phyloP scores from a whole-genome alignment of 169 alveolate species.

The Cryptosporidium sp. region DNA sequence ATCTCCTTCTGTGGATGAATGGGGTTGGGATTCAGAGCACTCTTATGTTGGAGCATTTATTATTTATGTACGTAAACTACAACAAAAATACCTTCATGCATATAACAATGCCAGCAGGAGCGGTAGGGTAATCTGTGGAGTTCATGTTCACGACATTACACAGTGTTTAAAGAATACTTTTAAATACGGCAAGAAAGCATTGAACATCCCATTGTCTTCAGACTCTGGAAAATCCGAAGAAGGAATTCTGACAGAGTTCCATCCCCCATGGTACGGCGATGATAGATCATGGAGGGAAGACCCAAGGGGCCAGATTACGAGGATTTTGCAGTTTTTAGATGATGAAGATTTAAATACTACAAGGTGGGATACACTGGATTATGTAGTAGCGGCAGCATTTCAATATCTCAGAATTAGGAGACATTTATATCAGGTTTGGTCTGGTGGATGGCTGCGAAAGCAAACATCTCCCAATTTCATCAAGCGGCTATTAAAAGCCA shows the following conservation, averaged over 20 bases:
- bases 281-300: conserved; percentile 43
- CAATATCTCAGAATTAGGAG: conserved; percentile 58
- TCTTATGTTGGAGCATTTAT: conserved; percentile 66
- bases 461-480: conserved; percentile 61
- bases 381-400: conserved; percentile 63
- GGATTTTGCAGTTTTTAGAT: conserved; percentile 63
- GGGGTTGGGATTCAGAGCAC: conserved; percentile 70
- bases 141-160: conserved; percentile 51
- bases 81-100: conserved; percentile 35
- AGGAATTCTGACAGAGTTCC: background rate
- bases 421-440: conserved; percentile 56
- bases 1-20: conserved; percentile 53
- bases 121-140: conserved; percentile 45
- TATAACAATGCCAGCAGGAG: conserved; percentile 45
- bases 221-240: background rate
- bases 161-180: conserved; percentile 36
- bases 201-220: background rate
- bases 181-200: conserved; percentile 36
- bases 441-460: conserved; percentile 64
- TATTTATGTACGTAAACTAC: conserved; percentile 54
- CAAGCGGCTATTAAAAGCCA: conserved; percentile 22
- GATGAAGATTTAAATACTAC: conserved; percentile 68
- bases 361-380: conserved; percentile 60
- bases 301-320: conserved; percentile 53
- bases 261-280: conserved; percentile 60